Base-by-base conservation (phyloP, 306 rosid genomes). In the Sophora flavescens region DNA sequence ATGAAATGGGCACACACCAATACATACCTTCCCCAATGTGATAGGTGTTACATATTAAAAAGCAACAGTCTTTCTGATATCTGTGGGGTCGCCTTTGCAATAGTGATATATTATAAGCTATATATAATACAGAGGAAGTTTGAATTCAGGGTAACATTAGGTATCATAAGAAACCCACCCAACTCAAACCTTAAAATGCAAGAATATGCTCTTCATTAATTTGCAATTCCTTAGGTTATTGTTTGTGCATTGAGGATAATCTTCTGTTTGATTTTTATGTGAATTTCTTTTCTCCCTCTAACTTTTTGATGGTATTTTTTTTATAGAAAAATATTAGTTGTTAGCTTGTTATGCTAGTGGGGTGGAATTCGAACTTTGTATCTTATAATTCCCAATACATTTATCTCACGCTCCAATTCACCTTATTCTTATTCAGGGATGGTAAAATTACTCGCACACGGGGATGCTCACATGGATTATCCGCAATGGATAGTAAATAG, bases 91-190 rank as follows among this genome's bases (percentile, higher is more conserved):
- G 16, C 38, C 8, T 13, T 22, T 8, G 32, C 8, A 9, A 70
- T 53, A 5, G 17, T 64, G 78, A 81, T 59, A 45, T n/a, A 15
- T 68, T 41, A 45, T 32, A 77, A 59, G 56, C 38, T 52, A 53
- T 69, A 8, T 50, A n/a, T 68, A 36, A 60, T 17, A 3, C 1
- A 53, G 0, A 9, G 16, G 2, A 76, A 66, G 67, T 66, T 52
- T 58, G 71, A 74, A 74, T 48, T 75, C 61, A 41, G 42, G 61
- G 48, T 66, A 60, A 52, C 57, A 52, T 75, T 68, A 41, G 67
- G 74, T 81, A 53, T 18, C 63, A 61, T 44, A 16, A 63, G 74
- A 69, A 53, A 33, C 63, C 62, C 57, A 42, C 74, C 63, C 56
- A 75, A 74, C 58, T 64, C 26, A 45, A 22, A 44, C 78, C 45